These are phyloP conservation scores for Trebouxia sp. DNA, from an alignment of 139 green algal species.

Conservation along the genomic window DNA sequence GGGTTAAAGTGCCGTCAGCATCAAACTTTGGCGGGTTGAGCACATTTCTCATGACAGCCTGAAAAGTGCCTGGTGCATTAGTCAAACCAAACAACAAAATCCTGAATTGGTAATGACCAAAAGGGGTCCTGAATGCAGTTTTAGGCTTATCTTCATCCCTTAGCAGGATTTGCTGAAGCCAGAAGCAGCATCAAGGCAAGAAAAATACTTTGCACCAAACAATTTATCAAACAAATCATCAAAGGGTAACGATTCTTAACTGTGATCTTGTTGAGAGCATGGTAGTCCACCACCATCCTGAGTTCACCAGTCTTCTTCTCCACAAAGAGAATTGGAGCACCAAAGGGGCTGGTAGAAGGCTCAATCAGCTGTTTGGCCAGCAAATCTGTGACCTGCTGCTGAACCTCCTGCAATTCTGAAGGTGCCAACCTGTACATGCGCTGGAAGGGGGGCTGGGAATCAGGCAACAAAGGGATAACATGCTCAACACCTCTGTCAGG, in stretches of 20 bases:
- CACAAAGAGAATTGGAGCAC: conserved; percentile 61
- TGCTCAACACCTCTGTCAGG: neutral
- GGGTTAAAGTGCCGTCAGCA: neutral
- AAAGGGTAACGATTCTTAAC: conserved; percentile 54
- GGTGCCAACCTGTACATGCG: neutral
- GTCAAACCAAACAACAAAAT: conserved; percentile 53
- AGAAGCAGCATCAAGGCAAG: conserved; percentile 49
- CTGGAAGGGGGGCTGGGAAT: neutral
- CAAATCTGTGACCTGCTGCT: conserved; percentile 27
- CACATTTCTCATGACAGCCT: conserved; percentile 57
- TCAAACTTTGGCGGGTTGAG: too few relatives aligned
- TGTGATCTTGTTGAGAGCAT: conserved; percentile 51
- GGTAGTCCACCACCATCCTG: conserved; percentile 62
- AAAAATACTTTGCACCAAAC: too few relatives aligned
- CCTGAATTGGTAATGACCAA: conserved; percentile 40
- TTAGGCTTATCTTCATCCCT: conserved; percentile 40
- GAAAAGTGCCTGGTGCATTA: conserved; percentile 62
- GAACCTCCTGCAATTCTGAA: neutral
- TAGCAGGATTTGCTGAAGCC: conserved; percentile 47
- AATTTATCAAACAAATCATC: too few relatives aligned
- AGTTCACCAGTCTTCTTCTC: conserved; percentile 56
- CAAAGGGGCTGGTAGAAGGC: conserved; percentile 44
- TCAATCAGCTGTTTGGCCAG: conserved; percentile 25
- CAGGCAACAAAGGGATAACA: neutral
- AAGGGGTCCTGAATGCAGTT: conserved; percentile 42